A percentile compares a stretch with the other conserved stretches of the same genome.
Conservation (phyloP, 2,329 filamentous ascomycete species). For the Fusarium annulatum region DNA sequence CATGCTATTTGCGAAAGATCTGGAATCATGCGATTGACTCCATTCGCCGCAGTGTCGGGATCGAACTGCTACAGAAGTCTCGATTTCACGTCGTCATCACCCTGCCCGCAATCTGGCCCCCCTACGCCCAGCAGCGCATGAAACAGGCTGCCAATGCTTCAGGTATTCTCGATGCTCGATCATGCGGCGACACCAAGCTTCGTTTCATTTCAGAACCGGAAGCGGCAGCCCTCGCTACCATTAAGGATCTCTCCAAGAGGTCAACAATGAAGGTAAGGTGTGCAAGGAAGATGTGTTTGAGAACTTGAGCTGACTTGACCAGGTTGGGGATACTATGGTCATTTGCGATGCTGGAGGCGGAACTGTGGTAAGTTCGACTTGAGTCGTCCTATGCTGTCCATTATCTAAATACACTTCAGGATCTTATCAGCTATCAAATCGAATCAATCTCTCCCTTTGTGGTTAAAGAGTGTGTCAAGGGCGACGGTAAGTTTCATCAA, state of each 20-base stretch:
- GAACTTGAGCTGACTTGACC: too few species aligned
- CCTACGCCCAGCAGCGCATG: conserved; percentile 53
- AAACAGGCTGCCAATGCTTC: conserved; percentile 47
- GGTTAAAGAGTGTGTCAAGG: conserved; percentile 52
- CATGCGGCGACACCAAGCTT: conserved; percentile 46
- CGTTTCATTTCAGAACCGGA: conserved; percentile 57
- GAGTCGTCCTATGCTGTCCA: too few species aligned
- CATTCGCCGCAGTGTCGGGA: too few species aligned
- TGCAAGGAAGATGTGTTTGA: too few species aligned
- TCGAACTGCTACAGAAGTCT: neutral
- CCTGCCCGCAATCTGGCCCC: conserved; percentile 58
- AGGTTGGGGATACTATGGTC: conserved; percentile 43
- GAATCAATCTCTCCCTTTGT: conserved; percentile 34
- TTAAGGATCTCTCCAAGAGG: conserved; percentile 45
- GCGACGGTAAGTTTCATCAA: conserved; percentile 46
- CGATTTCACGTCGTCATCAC: conserved; percentile 55
- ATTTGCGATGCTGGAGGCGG: conserved; percentile 54
- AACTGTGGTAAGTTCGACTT: conserved; percentile 45
- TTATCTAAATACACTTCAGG: conserved; percentile 10
- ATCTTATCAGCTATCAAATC: conserved; percentile 55
- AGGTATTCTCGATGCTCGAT: conserved; percentile 49
- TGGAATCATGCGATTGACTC: conserved; percentile 47
- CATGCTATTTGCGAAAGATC: conserved; percentile 46
- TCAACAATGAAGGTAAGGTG: conserved; percentile 28
- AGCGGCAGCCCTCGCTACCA: conserved; percentile 55